Evolutionary conservation across 2,329 filamentous ascomycete species (phyloP).

Genomic region (Fusarium newnesense): DNA sequence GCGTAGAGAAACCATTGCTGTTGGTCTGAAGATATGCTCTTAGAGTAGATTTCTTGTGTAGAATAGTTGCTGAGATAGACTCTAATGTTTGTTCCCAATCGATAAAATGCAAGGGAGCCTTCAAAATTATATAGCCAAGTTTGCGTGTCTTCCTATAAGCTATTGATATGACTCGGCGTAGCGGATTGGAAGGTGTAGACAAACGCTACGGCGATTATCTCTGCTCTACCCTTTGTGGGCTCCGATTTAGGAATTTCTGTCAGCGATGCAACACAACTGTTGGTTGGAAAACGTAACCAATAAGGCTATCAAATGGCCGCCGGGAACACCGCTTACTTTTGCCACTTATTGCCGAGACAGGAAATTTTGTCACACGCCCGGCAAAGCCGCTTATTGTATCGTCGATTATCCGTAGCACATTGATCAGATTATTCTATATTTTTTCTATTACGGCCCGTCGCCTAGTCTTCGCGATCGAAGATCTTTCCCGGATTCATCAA

Average conservation of each 20-base stretch:
- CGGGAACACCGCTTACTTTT: background rate
- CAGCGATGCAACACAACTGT: background rate
- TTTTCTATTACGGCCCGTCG: accelerated
- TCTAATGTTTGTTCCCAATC: background rate
- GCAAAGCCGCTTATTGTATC: too few relatives aligned
- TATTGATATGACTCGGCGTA: background rate
- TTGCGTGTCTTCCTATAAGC: accelerated
- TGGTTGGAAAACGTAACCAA: accelerated
- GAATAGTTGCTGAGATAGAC: too few relatives aligned
- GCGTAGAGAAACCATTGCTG: background rate
- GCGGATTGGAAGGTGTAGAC: background rate
- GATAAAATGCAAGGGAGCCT: accelerated
- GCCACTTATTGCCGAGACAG: background rate
- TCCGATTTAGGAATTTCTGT: too few relatives aligned
- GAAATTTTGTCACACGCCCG: too few relatives aligned
- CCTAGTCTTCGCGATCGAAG: background rate
- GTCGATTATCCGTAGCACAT: too few relatives aligned
- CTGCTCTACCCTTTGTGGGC: too few relatives aligned
- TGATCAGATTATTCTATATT: accelerated
- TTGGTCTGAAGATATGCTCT: too few relatives aligned
- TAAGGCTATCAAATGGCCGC: accelerated
- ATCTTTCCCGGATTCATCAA: constrained; percentile 94
- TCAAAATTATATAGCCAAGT: accelerated
- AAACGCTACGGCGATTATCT: background rate
- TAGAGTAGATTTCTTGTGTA: background rate